A percentile compares a stretch with the other conserved stretches of the same genome.
Evolutionary conservation across 768 basidiomycete genomes (phyloP).

Genomic region (Kwoniella mangroviensis): DNA sequence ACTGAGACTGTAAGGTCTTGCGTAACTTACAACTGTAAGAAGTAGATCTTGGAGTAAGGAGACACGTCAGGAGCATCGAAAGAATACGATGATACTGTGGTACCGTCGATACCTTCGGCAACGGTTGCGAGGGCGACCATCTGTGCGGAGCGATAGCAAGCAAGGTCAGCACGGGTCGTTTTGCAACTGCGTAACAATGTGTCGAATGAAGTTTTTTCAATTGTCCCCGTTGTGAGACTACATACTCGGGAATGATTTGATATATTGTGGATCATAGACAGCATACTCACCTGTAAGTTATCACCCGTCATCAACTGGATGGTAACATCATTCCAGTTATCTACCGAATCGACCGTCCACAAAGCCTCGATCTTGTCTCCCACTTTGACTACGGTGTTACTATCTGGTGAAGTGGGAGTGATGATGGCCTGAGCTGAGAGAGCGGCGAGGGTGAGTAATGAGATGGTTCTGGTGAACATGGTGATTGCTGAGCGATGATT

Average conservation of each 20-base stretch:
- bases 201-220: too few species aligned
- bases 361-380: conserved; percentile 39
- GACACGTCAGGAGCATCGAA: conserved; percentile 46
- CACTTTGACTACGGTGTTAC: conserved; percentile 42
- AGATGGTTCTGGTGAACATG: conserved; percentile 24
- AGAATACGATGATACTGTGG: conserved; percentile 35
- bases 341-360: conserved; percentile 47
- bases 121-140: conserved; percentile 37
- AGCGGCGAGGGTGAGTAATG: conserved; percentile 26
- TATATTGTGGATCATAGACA: background rate
- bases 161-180: background rate
- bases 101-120: conserved; percentile 47
- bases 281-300: conserved; percentile 41
- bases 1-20: too few species aligned
- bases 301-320: conserved; percentile 54
- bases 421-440: conserved; percentile 27
- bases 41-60: conserved; percentile 55
- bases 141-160: conserved; percentile 12
- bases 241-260: background rate
- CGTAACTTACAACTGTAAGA: conserved; percentile 50
- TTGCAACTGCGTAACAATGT: background rate
- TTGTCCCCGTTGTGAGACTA: background rate
- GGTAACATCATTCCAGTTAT: conserved; percentile 44
- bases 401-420: conserved; percentile 50
- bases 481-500: background rate